Percentiles rank a stretch among this genome's conserved stretches.
These are phyloP conservation scores for Pythium vanterpoolii DNA, from an alignment of 352 stramenopile species.

Conservation along the genomic window DNA sequence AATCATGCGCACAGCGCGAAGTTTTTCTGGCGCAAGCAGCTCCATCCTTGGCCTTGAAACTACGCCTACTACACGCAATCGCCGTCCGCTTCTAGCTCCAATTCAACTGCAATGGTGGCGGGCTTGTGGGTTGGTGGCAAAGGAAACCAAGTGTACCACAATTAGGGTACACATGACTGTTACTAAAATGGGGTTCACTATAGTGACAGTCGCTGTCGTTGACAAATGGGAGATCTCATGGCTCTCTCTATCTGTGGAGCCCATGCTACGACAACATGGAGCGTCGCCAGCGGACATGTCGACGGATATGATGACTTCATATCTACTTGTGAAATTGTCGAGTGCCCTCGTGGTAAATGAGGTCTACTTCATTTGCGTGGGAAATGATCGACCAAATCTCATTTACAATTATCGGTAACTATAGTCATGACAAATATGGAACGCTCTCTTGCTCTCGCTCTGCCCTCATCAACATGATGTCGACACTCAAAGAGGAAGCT, in stretches of 20 bases:
- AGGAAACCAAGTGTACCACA: conserved; percentile 9
- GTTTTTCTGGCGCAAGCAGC: conserved; percentile 48
- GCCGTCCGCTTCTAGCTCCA: not conserved
- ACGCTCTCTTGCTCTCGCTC: not conserved
- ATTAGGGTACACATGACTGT: conserved; percentile 5
- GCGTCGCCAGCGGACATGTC: no score
- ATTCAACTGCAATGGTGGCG: conserved; percentile 21
- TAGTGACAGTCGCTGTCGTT: conserved; percentile 17
- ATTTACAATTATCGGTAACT: no score
- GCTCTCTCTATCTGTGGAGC: no score
- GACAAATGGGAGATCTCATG: not conserved
- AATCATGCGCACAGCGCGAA: conserved; percentile 67
- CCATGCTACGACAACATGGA: not conserved
- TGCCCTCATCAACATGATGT: not conserved
- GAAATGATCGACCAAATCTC: no score
- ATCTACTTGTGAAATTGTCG: no score
- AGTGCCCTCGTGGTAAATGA: no score
- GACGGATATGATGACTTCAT: no score
- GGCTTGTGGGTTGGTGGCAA: conserved; percentile 1
- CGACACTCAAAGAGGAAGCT: not conserved
- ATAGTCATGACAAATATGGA: no score
- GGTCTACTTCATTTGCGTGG: no score
- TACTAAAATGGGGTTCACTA: not conserved
- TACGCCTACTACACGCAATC: not conserved
- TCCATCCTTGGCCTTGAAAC: conserved; percentile 31